Percentiles rank a stretch among this genome's conserved stretches.
Conservation (phyloP, 2,329 filamentous ascomycete species). For the Stemphylium beticola region DNA sequence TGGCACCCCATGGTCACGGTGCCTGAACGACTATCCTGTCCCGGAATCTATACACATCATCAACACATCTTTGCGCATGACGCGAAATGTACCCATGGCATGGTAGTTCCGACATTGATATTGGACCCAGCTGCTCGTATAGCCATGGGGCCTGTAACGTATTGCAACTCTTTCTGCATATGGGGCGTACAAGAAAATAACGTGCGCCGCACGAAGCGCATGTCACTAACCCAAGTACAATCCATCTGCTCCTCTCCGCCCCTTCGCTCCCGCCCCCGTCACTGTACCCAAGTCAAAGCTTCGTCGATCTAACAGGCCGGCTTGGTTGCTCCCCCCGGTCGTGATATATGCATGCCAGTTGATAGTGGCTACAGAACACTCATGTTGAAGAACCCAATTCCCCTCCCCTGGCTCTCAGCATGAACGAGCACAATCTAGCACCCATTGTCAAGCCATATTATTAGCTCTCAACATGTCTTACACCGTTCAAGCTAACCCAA, state of each 20-base stretch:
- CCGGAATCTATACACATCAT: constrained; percentile 20
- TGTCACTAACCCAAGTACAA: constrained; percentile 9
- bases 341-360: constrained; percentile 26
- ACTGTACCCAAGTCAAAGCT: too few relatives aligned
- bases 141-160: constrained; percentile 24
- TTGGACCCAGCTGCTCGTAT: constrained; percentile 21
- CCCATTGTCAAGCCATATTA: not conserved
- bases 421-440: constrained; percentile 23
- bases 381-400: constrained; percentile 6
- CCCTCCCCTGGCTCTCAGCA: constrained; percentile 13
- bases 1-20: constrained; percentile 33
- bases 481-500: constrained; percentile 19
- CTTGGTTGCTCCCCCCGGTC: constrained; percentile 16
- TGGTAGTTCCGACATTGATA: constrained; percentile 34
- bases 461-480: constrained; percentile 16
- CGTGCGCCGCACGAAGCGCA: constrained; percentile 14
- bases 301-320: too few relatives aligned
- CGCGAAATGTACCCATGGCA: constrained; percentile 27
- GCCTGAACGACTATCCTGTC: constrained; percentile 26
- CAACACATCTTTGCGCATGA: constrained; percentile 21
- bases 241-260: constrained; percentile 1
- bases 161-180: constrained; percentile 23
- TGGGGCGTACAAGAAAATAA: constrained; percentile 23
- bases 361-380: constrained; percentile 29
- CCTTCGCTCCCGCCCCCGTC: too few relatives aligned